Percentiles rank a stretch among this genome's conserved stretches.
These are phyloP conservation scores for Hypoxylon crocopeplum DNA, from an alignment of 495 filamentous ascomycete genomes.

Conservation along the genomic window DNA sequence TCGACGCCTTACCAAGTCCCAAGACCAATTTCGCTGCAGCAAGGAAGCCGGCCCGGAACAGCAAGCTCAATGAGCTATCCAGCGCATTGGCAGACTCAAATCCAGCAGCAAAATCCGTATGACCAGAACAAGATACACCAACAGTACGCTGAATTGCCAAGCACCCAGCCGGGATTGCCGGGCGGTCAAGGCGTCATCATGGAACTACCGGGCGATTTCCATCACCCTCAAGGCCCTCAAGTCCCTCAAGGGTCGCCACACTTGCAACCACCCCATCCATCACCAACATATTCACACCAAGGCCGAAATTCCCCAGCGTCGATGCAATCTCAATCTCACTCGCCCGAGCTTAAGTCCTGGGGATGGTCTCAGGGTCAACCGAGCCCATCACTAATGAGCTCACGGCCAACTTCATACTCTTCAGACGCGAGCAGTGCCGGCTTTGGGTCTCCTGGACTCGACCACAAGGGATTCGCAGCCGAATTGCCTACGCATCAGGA, in stretches of 20 bases:
- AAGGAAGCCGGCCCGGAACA: conserved; percentile 35
- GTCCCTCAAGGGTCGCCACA: conserved; percentile 34
- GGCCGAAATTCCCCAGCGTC: conserved; percentile 43
- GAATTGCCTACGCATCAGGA: conserved; percentile 48
- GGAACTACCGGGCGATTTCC: conserved; percentile 57
- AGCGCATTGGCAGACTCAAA: conserved; percentile 31
- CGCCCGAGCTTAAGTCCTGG: conserved; percentile 34
- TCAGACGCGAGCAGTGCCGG: conserved; percentile 40
- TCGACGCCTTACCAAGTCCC: conserved; percentile 51
- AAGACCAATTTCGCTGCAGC: conserved; percentile 44
- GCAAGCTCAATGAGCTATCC: conserved; percentile 36
- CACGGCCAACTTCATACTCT: conserved; percentile 44
- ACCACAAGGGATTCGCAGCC: conserved; percentile 45
- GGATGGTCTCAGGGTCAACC: conserved; percentile 43
- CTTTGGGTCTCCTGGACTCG: conserved; percentile 43
- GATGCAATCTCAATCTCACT: conserved; percentile 40
- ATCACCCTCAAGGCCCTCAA: no score
- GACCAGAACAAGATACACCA: conserved; percentile 34
- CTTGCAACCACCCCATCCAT: conserved; percentile 34
- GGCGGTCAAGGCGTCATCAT: conserved; percentile 39
- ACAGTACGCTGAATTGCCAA: conserved; percentile 31
- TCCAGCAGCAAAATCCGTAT: conserved; percentile 29
- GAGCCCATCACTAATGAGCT: conserved; percentile 36
- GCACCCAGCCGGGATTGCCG: not conserved
- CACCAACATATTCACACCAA: conserved; percentile 19